Evolutionary conservation across 345 rosid species (phyloP).

Genomic region (Firmiana major): DNA sequence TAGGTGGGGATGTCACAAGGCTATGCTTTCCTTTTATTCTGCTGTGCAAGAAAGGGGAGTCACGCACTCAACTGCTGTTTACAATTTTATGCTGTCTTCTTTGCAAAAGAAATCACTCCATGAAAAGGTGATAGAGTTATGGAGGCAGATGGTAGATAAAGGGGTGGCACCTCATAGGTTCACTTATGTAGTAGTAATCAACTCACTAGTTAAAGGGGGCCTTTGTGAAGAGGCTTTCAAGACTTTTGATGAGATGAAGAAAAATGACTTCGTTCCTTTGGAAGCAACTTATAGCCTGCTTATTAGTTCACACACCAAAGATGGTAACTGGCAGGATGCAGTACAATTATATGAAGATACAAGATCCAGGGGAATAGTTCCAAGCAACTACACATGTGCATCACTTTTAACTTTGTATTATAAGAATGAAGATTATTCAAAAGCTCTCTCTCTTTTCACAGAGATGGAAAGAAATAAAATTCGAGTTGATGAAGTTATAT

Average conservation of each 20-base stretch:
- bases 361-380: constrained; percentile 59
- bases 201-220: constrained; percentile 65
- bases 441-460: constrained; percentile 78
- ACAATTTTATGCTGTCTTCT: constrained; percentile 88
- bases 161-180: constrained; percentile 56
- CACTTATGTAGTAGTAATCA: constrained; percentile 69
- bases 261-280: constrained; percentile 60
- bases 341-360: constrained; percentile 60
- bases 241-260: constrained; percentile 67
- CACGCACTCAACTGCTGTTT: constrained; percentile 55
- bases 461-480: constrained; percentile 71
- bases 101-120: constrained; percentile 84
- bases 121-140: constrained; percentile 55
- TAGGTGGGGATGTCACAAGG: constrained; percentile 84
- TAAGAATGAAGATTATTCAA: constrained; percentile 65
- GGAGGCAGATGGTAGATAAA: constrained; percentile 64
- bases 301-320: constrained; percentile 49
- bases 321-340: constrained; percentile 58
- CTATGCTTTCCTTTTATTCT: constrained; percentile 71
- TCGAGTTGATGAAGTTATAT: constrained; percentile 79
- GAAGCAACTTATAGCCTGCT: constrained; percentile 77
- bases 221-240: constrained; percentile 52
- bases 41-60: constrained; percentile 70
- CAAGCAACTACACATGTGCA: constrained; percentile 90
- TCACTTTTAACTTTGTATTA: constrained; percentile 81